Evolutionary conservation across 129 eudicot genomes (phyloP).

Genomic region (Smallanthus sonchifolius): DNA sequence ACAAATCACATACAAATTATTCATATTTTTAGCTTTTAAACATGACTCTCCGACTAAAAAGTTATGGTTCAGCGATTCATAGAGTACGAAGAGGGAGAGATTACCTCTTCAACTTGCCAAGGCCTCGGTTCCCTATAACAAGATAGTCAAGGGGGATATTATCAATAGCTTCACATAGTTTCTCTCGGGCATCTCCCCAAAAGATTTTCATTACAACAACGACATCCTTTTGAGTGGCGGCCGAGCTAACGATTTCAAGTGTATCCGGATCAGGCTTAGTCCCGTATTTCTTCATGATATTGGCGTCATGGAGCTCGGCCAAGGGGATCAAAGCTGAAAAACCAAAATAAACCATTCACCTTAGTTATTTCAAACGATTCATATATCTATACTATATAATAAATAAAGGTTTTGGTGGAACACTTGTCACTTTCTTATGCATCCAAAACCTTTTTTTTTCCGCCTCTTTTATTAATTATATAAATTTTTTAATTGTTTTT

Average conservation of each 20-base stretch:
- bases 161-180: conserved; percentile 67
- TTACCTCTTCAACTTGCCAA: conserved; percentile 84
- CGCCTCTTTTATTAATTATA: too few relatives aligned
- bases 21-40: neutral
- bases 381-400: too few relatives aligned
- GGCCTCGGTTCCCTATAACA: conserved; percentile 86
- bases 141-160: conserved; percentile 58
- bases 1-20: neutral
- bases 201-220: conserved; percentile 61
- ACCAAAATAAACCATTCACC: neutral
- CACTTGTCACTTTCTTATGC: too few relatives aligned
- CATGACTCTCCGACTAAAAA: neutral
- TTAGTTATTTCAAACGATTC: too few relatives aligned
- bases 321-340: conserved; percentile 70
- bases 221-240: conserved; percentile 61
- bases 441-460: too few relatives aligned
- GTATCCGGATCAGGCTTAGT: conserved; percentile 63
- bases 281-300: conserved; percentile 64
- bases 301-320: conserved; percentile 42
- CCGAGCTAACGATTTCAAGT: conserved; percentile 45
- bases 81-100: neutral
- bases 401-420: too few relatives aligned
- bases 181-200: conserved; percentile 96
- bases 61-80: too few relatives aligned
- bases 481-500: too few relatives aligned